Evolutionary conservation across 2,329 filamentous ascomycete species (phyloP).

Genomic region (Trichoderma afroharzianum): DNA sequence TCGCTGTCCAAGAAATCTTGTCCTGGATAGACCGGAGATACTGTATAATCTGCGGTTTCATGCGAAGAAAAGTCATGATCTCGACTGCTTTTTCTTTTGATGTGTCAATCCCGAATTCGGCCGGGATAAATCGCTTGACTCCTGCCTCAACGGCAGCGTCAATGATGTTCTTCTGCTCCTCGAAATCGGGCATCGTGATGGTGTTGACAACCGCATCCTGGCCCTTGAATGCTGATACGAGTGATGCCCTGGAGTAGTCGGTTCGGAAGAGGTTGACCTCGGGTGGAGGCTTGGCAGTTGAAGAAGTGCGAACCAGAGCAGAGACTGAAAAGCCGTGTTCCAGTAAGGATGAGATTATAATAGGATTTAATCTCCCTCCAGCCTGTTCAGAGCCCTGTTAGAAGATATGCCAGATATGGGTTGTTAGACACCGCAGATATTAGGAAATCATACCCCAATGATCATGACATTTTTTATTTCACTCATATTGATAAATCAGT

Average conservation of each 20-base stretch:
- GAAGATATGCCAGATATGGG: not conserved
- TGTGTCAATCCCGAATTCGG: not conserved
- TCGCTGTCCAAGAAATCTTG: not conserved
- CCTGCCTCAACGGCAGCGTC: not conserved
- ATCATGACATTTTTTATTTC: not conserved
- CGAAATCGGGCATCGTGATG: not conserved
- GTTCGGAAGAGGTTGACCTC: not conserved
- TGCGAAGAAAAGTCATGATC: not conserved
- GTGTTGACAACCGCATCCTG: not conserved
- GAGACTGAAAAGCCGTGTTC: not conserved
- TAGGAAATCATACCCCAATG: not conserved
- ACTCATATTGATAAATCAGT: not conserved
- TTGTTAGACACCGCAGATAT: not conserved
- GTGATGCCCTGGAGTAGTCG: not conserved
- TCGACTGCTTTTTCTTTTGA: not conserved
- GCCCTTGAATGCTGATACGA: not conserved
- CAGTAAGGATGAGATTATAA: not conserved
- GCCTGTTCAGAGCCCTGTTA: not conserved
- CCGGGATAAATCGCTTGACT: not conserved
- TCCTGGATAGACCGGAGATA: not conserved
- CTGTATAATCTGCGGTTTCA: not conserved
- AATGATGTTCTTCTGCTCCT: not conserved
- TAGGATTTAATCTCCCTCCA: not conserved
- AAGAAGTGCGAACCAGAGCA: not conserved
- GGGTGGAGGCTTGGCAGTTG: not conserved